Evolutionary conservation across 495 filamentous ascomycete species (phyloP), one percentile per base, ranked within the genome.

Genomic region (Tetracladium marchalianum): DNA sequence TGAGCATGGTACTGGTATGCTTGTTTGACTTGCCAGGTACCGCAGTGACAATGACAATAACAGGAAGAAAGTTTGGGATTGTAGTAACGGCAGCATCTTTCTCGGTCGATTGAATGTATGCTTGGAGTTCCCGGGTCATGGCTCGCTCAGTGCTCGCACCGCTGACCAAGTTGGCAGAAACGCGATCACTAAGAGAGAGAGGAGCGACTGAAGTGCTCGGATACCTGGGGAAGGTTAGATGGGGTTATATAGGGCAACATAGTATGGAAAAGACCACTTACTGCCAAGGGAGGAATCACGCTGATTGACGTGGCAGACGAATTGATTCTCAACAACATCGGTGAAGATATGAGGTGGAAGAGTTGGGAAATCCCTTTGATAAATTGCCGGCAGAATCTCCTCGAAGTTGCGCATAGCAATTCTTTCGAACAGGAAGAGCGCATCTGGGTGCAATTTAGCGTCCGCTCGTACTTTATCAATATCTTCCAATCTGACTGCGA

Each of bases 401-500:
- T 84, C 78, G 24, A 69, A 71, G 4, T 80, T 77, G 19, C 81
- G 73, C 56, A 74, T 72, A 4, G 67, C 62, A 10, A 84, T 61
- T 37, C 71, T 70, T 34, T 71, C 62, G 56, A 72, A 78, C 11
- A 85, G 64, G 35, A 61, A 63, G 31, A 71, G 64, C 44, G 81
- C 80, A 32, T 74, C 70, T 11, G 64, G 51, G 12, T 62, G 68
- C 67, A 72, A 75, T 2, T 64, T 64, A 50, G 55, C 63, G 36
- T 47, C 49, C 32, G 46, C 56, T 19, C 43, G 50, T 17, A 42
- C 46, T 36, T 45, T 40, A 16, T 45, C 37, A 31, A 58, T 43
- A 18, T 41, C 42, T 16, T 53, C 46, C 38, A 31, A 31, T 35
- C 39, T 53, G 35, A 52, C 17, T 17, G 33, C 44, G 19, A 52